A percentile compares a stretch with the other conserved stretches of the same genome.
These are phyloP conservation scores for Lodderomyces parapsilosis DNA, from an alignment of 1,139 yeast genomes.

Conservation along the genomic window DNA sequence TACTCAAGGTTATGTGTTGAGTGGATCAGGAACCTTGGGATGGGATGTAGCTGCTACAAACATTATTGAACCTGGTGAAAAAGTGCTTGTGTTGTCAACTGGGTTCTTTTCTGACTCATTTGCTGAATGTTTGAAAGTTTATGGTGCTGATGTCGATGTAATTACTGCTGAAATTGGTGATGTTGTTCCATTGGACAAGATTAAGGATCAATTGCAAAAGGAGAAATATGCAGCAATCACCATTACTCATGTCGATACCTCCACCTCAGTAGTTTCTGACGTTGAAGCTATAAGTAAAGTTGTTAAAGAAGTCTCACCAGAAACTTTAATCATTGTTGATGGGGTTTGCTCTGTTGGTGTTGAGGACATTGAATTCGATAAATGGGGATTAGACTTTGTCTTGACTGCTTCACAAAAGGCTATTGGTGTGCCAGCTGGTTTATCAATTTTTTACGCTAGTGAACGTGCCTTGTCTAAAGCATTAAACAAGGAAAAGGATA, in stretches of 20 bases:
- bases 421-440: slow-evolving; percentile 91
- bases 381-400: slow-evolving; percentile 87
- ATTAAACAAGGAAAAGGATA: slow-evolving; percentile 49
- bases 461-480: slow-evolving; percentile 71
- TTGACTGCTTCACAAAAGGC: slow-evolving; percentile 96
- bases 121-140: slow-evolving; percentile 73
- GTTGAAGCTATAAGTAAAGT: slow-evolving; percentile 61
- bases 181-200: slow-evolving; percentile 55
- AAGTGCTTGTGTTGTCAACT: slow-evolving; percentile 82
- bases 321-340: slow-evolving; percentile 81
- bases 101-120: slow-evolving; percentile 89
- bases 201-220: slow-evolving; percentile 53
- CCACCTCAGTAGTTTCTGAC: slow-evolving; percentile 85
- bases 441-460: slow-evolving; percentile 75
- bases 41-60: slow-evolving; percentile 91
- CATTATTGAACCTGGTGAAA: slow-evolving; percentile 62
- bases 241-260: slow-evolving; percentile 93
- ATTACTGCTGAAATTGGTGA: slow-evolving; percentile 72
- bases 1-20: slow-evolving; percentile 76
- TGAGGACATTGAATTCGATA: slow-evolving; percentile 80
- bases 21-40: slow-evolving; percentile 94
- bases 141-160: slow-evolving; percentile 71
- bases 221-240: slow-evolving; percentile 68
- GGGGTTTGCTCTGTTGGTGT: slow-evolving; percentile 95
- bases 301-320: slow-evolving; percentile 68